phyloP scores from a whole-genome alignment of 805 yeast species.

The Zygoascus biomembranicola region DNA sequence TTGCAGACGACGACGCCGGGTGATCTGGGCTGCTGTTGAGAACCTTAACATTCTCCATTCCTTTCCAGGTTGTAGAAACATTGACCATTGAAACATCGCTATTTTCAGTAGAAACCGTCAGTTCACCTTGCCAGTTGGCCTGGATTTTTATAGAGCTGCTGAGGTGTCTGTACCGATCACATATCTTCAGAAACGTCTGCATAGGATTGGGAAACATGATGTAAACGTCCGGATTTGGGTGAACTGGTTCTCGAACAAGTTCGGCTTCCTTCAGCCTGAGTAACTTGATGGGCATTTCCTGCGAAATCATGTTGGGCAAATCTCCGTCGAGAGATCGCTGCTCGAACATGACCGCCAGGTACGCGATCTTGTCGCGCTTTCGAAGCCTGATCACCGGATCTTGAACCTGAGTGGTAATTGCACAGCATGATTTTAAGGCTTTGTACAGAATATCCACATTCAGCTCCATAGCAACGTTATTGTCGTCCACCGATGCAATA shows the following conservation, averaged over 20 bases:
- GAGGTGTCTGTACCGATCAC: constrained; percentile 27
- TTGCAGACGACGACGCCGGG: neutral
- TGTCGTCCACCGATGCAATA: constrained; percentile 35
- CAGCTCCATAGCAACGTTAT: constrained; percentile 53
- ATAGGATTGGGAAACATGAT: constrained; percentile 33
- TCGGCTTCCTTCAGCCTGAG: constrained; percentile 47
- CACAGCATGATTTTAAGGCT: constrained; percentile 49
- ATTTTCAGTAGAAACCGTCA: constrained; percentile 19
- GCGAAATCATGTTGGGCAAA: constrained; percentile 21
- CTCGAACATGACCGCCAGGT: constrained; percentile 46
- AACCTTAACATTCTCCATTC: neutral
- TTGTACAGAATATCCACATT: constrained; percentile 53
- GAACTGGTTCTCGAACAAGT: constrained; percentile 53
- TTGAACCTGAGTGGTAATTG: constrained; percentile 24
- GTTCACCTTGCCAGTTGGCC: constrained; percentile 16
- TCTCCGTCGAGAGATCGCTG: constrained; percentile 49
- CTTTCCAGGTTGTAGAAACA: constrained; percentile 24
- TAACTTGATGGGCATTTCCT: constrained; percentile 56
- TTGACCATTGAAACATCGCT: constrained; percentile 15
- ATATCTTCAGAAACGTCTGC: constrained; percentile 30
- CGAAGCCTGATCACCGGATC: constrained; percentile 19
- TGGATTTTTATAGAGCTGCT: constrained; percentile 16
- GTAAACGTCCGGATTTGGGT: constrained; percentile 46
- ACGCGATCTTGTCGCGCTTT: constrained; percentile 36
- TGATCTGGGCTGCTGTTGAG: neutral